A percentile compares a stretch with the other conserved stretches of the same genome.
Evolutionary conservation across 179 eudicot species (phyloP).

Genomic region (Heliamphora ciliata): DNA sequence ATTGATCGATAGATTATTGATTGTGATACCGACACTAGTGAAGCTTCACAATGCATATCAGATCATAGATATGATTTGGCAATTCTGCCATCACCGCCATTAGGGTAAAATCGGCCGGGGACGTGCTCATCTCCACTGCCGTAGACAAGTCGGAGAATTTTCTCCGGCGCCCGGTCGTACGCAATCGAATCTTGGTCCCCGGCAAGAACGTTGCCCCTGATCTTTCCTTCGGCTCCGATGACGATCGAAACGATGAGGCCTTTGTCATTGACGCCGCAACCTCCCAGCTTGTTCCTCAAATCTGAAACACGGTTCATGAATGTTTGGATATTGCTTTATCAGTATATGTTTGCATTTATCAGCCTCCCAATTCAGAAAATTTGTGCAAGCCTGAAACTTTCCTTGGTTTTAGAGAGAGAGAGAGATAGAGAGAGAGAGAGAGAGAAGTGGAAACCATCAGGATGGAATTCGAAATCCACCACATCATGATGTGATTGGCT

Average conservation of each 20-base stretch:
- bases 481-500: no score
- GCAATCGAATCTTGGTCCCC: slow-evolving; percentile 47
- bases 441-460: no score
- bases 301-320: slow-evolving; percentile 54
- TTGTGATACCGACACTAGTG: no score
- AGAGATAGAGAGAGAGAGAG: no score
- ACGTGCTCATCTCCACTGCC: slow-evolving; percentile 40
- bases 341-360: no score
- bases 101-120: slow-evolving; percentile 69
- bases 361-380: no score
- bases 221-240: slow-evolving; percentile 45
- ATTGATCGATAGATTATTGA: no score
- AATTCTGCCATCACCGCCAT: slow-evolving; percentile 57
- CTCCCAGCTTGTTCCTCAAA: slow-evolving; percentile 54
- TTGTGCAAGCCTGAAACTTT: no score
- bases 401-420: no score
- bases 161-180: slow-evolving; percentile 58
- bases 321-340: no score
- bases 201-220: slow-evolving; percentile 48
- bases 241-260: slow-evolving; percentile 35
- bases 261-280: slow-evolving; percentile 54
- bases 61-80: slow-evolving; percentile 33
- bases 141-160: slow-evolving; percentile 64
- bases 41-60: not conserved
- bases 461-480: no score